phyloP scores from a whole-genome alignment of 495 filamentous ascomycete genomes.

The Chaetomium cochliodes region DNA sequence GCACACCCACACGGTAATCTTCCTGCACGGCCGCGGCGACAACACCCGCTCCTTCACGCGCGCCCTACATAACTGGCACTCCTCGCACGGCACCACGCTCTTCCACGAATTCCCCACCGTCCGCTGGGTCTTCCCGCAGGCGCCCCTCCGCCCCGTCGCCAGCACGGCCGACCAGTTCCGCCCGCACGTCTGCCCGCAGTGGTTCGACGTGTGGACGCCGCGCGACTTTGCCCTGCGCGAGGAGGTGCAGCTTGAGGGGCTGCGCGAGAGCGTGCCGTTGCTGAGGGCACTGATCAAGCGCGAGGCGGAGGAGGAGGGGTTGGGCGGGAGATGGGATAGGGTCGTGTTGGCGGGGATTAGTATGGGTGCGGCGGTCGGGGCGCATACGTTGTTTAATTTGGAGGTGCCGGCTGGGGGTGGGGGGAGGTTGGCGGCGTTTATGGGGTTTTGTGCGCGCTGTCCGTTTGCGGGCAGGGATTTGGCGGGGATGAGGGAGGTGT shows the following conservation, averaged over 20 bases:
- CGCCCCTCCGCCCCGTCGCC: conserved; percentile 43
- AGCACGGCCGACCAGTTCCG: conserved; percentile 33
- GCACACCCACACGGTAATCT: conserved; percentile 60
- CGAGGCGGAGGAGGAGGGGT: conserved; percentile 36
- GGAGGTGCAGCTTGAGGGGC: conserved; percentile 35
- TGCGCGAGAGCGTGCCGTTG: conserved; percentile 31
- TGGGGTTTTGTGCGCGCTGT: conserved; percentile 58
- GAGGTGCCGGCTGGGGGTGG: conserved; percentile 22
- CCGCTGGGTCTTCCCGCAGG: conserved; percentile 53
- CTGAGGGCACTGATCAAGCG: conserved; percentile 26
- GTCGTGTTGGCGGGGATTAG: conserved; percentile 41
- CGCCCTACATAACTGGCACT: conserved; percentile 43
- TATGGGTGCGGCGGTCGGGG: conserved; percentile 46
- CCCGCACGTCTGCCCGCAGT: conserved; percentile 33
- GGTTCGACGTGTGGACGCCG: conserved; percentile 46
- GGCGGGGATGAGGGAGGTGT: conserved; percentile 29
- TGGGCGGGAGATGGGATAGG: conserved; percentile 33
- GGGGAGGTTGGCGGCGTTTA: conserved; percentile 41
- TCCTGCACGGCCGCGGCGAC: conserved; percentile 62
- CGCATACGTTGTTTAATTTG: conserved; percentile 44
- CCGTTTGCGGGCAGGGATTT: conserved; percentile 46
- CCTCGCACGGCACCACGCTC: conserved; percentile 34
- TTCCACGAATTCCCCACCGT: conserved; percentile 38
- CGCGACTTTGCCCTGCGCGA: conserved; percentile 32
- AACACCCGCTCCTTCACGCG: conserved; percentile 50